phyloP scores from a whole-genome alignment of 768 basidiomycete genomes.

The Serendipita sp. region DNA sequence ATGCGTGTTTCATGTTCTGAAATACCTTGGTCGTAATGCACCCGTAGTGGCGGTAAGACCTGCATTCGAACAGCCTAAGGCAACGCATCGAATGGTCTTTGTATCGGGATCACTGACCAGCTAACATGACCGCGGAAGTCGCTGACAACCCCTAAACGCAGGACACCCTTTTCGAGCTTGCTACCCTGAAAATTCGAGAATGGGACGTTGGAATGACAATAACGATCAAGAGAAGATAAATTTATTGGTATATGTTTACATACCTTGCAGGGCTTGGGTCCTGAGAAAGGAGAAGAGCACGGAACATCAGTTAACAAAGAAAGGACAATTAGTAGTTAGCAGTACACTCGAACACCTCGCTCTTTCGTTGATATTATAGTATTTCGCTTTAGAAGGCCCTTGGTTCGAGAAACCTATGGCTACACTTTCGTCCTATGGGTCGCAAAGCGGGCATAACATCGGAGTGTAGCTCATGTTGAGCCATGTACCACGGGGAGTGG shows the following conservation, averaged over 20 bases:
- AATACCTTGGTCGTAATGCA: conserved; percentile 60
- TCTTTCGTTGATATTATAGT: too few species aligned
- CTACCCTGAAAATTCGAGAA: conserved; percentile 20
- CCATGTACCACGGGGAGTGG: neutral
- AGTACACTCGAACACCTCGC: too few species aligned
- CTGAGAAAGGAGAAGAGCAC: conserved; percentile 26
- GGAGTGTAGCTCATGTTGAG: neutral
- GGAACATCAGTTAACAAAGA: conserved; percentile 5
- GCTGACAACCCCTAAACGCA: conserved; percentile 61
- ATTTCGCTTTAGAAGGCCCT: too few species aligned
- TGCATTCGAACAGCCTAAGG: conserved; percentile 17
- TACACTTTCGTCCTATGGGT: neutral
- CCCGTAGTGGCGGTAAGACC: conserved; percentile 85
- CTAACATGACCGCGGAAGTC: conserved; percentile 54
- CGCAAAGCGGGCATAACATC: neutral
- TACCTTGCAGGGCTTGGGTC: conserved; percentile 66
- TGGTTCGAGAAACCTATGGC: too few species aligned
- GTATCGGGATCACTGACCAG: conserved; percentile 33
- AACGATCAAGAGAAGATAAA: too few species aligned
- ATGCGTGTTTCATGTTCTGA: conserved; percentile 48
- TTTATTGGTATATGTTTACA: too few species aligned
- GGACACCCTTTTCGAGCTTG: conserved; percentile 49
- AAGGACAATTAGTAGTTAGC: too few species aligned
- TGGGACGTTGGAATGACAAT: too few species aligned
- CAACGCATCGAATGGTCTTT: neutral